Percentiles rank a stretch among this genome's conserved stretches.
Evolutionary conservation across 495 filamentous ascomycete species (phyloP).

Genomic region (Penicillium psychrofluorescens): DNA sequence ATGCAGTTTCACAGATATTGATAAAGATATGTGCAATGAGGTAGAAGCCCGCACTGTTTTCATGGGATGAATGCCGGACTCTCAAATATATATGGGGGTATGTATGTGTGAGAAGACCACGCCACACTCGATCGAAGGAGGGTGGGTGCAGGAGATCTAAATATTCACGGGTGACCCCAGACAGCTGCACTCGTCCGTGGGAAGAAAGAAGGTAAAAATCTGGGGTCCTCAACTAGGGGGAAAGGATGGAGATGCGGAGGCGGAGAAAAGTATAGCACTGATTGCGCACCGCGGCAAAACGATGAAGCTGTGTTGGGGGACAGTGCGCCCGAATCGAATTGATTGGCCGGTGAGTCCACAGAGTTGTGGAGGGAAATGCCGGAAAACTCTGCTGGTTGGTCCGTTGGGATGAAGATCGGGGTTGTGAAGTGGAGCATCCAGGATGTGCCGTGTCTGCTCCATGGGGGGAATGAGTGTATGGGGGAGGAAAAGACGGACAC

Average conservation of each 20-base stretch:
- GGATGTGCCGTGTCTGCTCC: background rate
- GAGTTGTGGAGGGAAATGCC: conserved; percentile 1
- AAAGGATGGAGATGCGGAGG: conserved; percentile 14
- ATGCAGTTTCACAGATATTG: too few relatives aligned
- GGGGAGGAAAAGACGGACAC: background rate
- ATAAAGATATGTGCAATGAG: background rate
- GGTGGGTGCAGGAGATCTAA: conserved; percentile 13
- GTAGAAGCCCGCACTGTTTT: background rate
- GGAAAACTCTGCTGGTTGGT: conserved; percentile 7
- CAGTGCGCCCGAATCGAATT: conserved; percentile 1
- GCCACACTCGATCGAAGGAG: conserved; percentile 1
- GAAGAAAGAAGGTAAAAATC: conserved; percentile 11
- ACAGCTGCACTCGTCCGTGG: conserved; percentile 1
- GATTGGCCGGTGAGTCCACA: conserved; percentile 6
- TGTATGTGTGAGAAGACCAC: background rate
- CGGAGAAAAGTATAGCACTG: conserved; percentile 22
- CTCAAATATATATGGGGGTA: background rate
- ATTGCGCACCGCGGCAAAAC: conserved; percentile 12
- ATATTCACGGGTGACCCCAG: conserved; percentile 14
- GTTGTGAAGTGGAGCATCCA: conserved; percentile 2
- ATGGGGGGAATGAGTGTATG: background rate
- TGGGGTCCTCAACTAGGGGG: conserved; percentile 8
- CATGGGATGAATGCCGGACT: too few relatives aligned
- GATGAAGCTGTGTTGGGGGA: conserved; percentile 1
- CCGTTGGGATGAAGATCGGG: background rate